Conservation (phyloP, 345 rosid genomes). For the Stellera chamaejasme region DNA sequence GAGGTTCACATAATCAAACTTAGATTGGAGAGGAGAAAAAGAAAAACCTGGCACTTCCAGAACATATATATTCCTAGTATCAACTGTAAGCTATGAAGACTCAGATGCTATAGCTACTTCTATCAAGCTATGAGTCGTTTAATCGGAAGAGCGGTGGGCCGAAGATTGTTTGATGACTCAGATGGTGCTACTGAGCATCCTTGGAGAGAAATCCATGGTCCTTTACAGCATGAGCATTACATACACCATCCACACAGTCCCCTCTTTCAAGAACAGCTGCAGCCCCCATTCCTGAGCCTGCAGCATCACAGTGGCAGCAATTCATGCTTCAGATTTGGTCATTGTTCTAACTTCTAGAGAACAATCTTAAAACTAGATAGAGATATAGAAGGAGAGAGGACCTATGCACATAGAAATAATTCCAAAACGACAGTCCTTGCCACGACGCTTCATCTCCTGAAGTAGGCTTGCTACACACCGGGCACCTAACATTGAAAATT, state of each 20-base stretch:
- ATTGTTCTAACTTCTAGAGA: background rate
- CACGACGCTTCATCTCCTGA: conserved; percentile 87
- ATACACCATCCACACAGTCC: conserved; percentile 43
- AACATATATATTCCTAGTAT: too few relatives aligned
- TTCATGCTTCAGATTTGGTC: background rate
- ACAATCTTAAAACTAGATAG: background rate
- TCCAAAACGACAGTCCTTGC: conserved; percentile 82
- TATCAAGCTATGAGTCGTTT: too few relatives aligned
- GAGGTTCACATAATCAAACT: too few relatives aligned
- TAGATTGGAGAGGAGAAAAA: too few relatives aligned
- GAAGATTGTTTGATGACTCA: too few relatives aligned
- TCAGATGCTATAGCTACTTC: too few relatives aligned
- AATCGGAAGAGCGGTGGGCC: too few relatives aligned
- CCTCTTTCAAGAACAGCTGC: conserved; percentile 91
- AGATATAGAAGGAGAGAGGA: conserved; percentile 12
- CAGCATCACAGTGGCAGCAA: background rate
- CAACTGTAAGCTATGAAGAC: too few relatives aligned
- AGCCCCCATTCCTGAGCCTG: conserved; percentile 88
- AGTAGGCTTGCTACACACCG: conserved; percentile 81
- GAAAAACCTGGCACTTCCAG: too few relatives aligned
- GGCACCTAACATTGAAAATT: conserved; percentile 46
- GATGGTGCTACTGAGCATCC: conserved; percentile 20
- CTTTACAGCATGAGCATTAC: conserved; percentile 31
- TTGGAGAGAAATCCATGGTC: conserved; percentile 26
- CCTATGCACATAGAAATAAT: conserved; percentile 98